Percentiles rank a stretch among this genome's conserved stretches.
These are phyloP conservation scores for Boletus vinaceobasis DNA, from an alignment of 768 basidiomycete species.

Conservation along the genomic window DNA sequence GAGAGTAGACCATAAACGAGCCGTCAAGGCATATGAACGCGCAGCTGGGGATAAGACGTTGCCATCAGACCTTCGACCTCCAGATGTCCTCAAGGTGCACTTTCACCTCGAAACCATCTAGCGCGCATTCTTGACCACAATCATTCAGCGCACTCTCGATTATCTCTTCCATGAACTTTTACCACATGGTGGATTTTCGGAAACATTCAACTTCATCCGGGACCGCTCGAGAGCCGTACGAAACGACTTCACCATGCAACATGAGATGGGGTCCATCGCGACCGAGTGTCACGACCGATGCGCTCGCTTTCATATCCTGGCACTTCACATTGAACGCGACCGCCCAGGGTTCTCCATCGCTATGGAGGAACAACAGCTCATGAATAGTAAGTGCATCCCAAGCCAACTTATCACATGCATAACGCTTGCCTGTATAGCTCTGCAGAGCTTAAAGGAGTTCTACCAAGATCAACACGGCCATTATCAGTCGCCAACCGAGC, in stretches of 20 bases:
- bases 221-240: slow-evolving; percentile 89
- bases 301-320: slow-evolving; percentile 89
- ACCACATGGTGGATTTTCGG: slow-evolving; percentile 61
- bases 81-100: slow-evolving; percentile 70
- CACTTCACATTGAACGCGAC: slow-evolving; percentile 65
- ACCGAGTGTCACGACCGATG: slow-evolving; percentile 93
- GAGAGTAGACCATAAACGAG: slow-evolving; percentile 78
- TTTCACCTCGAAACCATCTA: slow-evolving; percentile 1
- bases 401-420: not conserved
- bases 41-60: slow-evolving; percentile 90
- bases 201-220: slow-evolving; percentile 79
- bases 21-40: slow-evolving; percentile 94
- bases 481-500: slow-evolving; percentile 75
- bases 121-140: not conserved
- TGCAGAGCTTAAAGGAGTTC: slow-evolving; percentile 90
- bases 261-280: slow-evolving; percentile 67
- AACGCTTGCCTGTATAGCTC: slow-evolving; percentile 47
- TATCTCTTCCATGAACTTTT: slow-evolving; percentile 89
- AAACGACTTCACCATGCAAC: slow-evolving; percentile 94
- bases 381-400: slow-evolving; percentile 66
- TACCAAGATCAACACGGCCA: slow-evolving; percentile 76
- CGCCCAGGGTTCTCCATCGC: slow-evolving; percentile 54
- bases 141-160: slow-evolving; percentile 74
- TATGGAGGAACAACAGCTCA: slow-evolving; percentile 84
- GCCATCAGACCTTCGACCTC: slow-evolving; percentile 90